Evolutionary conservation across 208 protist species (phyloP), one percentile per base, ranked within the genome.

Genomic region (Wallacemonas rigidus): DNA sequence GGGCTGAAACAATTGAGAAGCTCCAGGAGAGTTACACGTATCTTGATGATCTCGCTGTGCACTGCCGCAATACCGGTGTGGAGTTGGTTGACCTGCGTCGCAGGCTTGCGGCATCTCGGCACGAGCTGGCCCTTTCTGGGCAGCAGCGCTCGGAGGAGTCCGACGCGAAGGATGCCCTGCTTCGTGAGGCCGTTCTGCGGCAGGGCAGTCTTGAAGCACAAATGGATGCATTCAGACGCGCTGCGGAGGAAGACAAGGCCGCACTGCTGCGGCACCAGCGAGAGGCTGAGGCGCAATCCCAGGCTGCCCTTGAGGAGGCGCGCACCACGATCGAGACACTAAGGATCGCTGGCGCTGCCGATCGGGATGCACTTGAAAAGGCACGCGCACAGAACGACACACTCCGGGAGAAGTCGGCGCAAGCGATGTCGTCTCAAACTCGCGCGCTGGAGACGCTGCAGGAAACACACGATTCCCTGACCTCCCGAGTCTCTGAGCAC

Each of bases 41-140:
- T 17, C 43, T 65, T 5, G 60, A 65, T n/a, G 60, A 65, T 35
- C 60, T 65, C 36, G 60, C 43, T 8, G 43, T 35, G 8, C 60
- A 65, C 60, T 65, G 60, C 40, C 60, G 60, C n/a, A 12, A 3
- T 17, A 35, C 57, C 3, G 64, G 50, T 12, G 26, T 12, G 38
- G 64, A 69, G 50, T 7, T 69, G 36, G 64, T 11, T 5, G 36
- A 35, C 14, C 47, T 69, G 39, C 64, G 64, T 41, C 9, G 3
- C 8, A 45, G 17, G 5, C 7, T 51, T 5, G 12, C 41, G 15
- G 36, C 9, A 9, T 9, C 38, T 26, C 38, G 61, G 36, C 26
- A 14, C 7, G 55, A 61, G 7, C 15, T 62, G 9, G 41, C 11
- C 5, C 15, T 3, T 5, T 4, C 58, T 6, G 36, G 8, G 53